These are phyloP conservation scores for Sechiopsis laciniata DNA, from an alignment of 306 rosid species.

Conservation along the genomic window DNA sequence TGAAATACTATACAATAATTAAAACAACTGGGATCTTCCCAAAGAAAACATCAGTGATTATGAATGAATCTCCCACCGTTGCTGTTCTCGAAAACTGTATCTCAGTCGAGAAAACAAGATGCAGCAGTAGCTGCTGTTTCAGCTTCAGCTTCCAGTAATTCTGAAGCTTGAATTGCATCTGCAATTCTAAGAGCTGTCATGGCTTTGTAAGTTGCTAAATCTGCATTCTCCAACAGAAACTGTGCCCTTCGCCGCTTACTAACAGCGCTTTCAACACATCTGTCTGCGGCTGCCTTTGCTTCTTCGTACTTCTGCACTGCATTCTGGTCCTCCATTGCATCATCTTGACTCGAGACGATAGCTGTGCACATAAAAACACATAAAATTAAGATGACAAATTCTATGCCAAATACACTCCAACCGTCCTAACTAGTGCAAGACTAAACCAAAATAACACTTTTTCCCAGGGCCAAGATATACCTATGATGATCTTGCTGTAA, in stretches of 20 bases:
- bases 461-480: too few species aligned
- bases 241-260: constrained; percentile 58
- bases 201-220: constrained; percentile 61
- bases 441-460: too few species aligned
- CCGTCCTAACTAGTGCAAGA: too few species aligned
- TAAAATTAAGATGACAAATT: neutral
- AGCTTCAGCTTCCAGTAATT: constrained; percentile 14
- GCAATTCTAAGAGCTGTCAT: constrained; percentile 46
- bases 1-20: constrained; percentile 53
- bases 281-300: constrained; percentile 44
- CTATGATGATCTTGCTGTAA: too few species aligned
- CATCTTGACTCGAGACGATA: constrained; percentile 34
- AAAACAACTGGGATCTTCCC: neutral
- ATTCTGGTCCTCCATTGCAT: constrained; percentile 42
- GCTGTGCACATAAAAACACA: constrained; percentile 29
- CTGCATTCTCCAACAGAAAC: constrained; percentile 59
- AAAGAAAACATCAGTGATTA: too few species aligned
- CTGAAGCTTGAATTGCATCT: constrained; percentile 46
- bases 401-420: neutral
- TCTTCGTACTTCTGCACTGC: constrained; percentile 37
- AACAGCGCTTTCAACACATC: constrained; percentile 44
- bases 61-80: too few species aligned
- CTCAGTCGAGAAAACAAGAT: constrained; percentile 44
- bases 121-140: constrained; percentile 16
- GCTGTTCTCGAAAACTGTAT: too few species aligned